Conservation (phyloP, 805 yeast species). For the Hanseniaspora lindneri region DNA sequence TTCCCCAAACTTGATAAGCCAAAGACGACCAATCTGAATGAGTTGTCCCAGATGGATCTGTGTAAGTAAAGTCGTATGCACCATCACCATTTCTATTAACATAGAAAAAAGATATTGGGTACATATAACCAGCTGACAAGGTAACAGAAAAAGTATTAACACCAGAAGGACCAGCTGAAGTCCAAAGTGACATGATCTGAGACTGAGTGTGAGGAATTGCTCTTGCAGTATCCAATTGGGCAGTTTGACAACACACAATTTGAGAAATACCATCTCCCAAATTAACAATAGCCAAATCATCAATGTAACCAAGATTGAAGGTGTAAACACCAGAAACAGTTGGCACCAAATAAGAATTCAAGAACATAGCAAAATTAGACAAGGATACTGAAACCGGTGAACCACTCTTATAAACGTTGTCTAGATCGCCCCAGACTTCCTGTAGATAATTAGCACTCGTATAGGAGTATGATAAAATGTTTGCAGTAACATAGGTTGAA, state of each 20-base stretch:
- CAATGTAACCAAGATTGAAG: conserved; percentile 12
- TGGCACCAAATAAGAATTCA: conserved; percentile 15
- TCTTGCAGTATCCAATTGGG: conserved; percentile 2
- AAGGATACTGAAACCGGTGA: background rate
- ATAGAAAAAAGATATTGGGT: conserved; percentile 26
- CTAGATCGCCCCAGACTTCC: conserved; percentile 5
- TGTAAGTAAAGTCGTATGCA: conserved; percentile 18
- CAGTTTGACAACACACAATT: conserved; percentile 9
- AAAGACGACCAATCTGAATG: conserved; percentile 7
- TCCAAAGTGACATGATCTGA: conserved; percentile 14
- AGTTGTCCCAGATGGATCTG: conserved; percentile 20
- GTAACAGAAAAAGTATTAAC: conserved; percentile 16
- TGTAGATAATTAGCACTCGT: background rate
- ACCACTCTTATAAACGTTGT: conserved; percentile 1
- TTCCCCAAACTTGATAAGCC: conserved; percentile 18
- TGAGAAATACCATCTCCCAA: conserved; percentile 16
- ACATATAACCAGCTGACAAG: conserved; percentile 23
- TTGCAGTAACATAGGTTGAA: conserved; percentile 3
- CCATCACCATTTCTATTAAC: conserved; percentile 21
- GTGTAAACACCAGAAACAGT: conserved; percentile 13
- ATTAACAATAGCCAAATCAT: conserved; percentile 14
- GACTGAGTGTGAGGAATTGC: conserved; percentile 11
- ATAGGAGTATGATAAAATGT: background rate
- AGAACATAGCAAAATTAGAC: conserved; percentile 13
- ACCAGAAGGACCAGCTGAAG: conserved; percentile 11